phyloP scores from a whole-genome alignment of 2,329 filamentous ascomycete species.

The Clonostachys sp. region DNA sequence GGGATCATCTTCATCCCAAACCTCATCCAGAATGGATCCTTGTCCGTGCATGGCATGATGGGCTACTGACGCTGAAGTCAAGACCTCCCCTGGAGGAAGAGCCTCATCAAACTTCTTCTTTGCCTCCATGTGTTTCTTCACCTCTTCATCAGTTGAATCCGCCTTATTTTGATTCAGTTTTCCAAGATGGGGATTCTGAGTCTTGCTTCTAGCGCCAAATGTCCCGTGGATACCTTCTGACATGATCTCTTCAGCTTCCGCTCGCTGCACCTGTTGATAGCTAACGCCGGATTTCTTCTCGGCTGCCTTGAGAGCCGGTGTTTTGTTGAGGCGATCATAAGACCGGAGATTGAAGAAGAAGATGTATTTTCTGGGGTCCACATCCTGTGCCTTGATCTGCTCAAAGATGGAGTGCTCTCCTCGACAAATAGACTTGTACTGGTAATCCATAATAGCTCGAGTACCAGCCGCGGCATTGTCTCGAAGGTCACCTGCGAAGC shows the following conservation, averaged over 20 bases:
- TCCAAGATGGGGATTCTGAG: slow-evolving; percentile 45
- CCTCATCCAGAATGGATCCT: slow-evolving; percentile 59
- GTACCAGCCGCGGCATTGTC: slow-evolving; percentile 82
- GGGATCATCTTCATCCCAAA: slow-evolving; percentile 67
- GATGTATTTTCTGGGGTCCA: slow-evolving; percentile 76
- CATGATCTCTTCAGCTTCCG: slow-evolving; percentile 88
- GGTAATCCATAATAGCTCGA: slow-evolving; percentile 95
- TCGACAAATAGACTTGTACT: slow-evolving; percentile 92
- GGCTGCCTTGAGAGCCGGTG: slow-evolving; percentile 64
- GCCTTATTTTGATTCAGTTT: slow-evolving; percentile 25
- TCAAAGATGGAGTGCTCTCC: slow-evolving; percentile 89
- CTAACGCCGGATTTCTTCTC: slow-evolving; percentile 78
- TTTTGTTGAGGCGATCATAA: slow-evolving; percentile 89
- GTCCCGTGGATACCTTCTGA: slow-evolving; percentile 63
- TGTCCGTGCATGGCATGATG: slow-evolving; percentile 74
- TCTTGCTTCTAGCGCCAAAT: slow-evolving; percentile 33
- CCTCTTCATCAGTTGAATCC: slow-evolving; percentile 25
- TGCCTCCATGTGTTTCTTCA: slow-evolving; percentile 34
- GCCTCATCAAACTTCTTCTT: slow-evolving; percentile 49
- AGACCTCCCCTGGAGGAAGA: slow-evolving; percentile 26
- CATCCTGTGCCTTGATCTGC: slow-evolving; percentile 65
- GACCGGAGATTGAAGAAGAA: slow-evolving; percentile 93
- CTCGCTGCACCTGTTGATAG: slow-evolving; percentile 83
- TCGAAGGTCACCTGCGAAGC: slow-evolving; percentile 87
- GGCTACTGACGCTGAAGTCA: slow-evolving; percentile 48